These are phyloP conservation scores for Viola odorata DNA, from an alignment of 345 rosid species.

Conservation along the genomic window DNA sequence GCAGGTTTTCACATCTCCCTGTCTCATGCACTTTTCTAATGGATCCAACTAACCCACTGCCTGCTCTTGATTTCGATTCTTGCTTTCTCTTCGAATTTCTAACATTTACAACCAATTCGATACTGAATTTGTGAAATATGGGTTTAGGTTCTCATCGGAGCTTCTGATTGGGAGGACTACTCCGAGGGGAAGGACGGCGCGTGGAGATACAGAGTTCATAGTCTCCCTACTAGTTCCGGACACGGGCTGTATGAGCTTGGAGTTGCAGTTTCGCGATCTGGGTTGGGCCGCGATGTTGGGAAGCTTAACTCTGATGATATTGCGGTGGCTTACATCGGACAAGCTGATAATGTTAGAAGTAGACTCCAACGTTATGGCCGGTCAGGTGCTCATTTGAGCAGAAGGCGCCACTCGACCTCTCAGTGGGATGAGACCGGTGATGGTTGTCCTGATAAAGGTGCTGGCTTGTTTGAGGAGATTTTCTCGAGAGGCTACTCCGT, in stretches of 20 bases:
- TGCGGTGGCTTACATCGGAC: conserved; percentile 68
- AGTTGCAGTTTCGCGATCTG: conserved; percentile 20
- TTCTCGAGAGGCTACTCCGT: conserved; percentile 47
- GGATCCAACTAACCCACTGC: not conserved
- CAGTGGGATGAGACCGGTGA: conserved; percentile 12
- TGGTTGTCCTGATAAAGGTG: conserved; percentile 15
- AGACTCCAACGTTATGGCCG: conserved; percentile 82
- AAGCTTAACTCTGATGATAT: conserved; percentile 42
- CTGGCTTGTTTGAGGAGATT: conserved; percentile 44
- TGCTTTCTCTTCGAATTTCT: not conserved
- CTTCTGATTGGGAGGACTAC: conserved; percentile 71
- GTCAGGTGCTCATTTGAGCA: conserved; percentile 70
- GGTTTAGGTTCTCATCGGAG: conserved; percentile 59
- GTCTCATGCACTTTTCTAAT: not conserved
- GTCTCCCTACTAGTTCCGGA: conserved; percentile 45
- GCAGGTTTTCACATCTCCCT: conserved; percentile 43
- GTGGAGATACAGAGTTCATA: conserved; percentile 65
- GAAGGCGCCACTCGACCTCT: conserved; percentile 11
- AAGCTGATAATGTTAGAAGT: conserved; percentile 74
- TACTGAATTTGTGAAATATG: not conserved
- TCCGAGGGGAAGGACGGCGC: conserved; percentile 62
- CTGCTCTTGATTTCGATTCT: not conserved
- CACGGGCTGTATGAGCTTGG: conserved; percentile 87
- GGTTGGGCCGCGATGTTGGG: conserved; percentile 23
- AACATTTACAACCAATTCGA: not conserved